Evolutionary conservation across 805 yeast genomes (phyloP).

Genomic region (Tetrapisispora pingtungensis): DNA sequence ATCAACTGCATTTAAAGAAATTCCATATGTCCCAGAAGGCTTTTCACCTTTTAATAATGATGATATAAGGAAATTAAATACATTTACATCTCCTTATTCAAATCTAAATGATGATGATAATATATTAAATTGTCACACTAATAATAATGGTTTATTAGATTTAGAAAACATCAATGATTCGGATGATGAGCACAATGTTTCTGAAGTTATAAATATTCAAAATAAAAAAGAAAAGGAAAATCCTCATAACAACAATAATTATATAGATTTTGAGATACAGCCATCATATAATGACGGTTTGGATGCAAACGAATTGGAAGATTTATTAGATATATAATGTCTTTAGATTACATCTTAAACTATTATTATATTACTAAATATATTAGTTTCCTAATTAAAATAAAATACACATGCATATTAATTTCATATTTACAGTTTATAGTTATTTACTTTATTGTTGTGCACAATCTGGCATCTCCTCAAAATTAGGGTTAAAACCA

Average conservation of each 20-base stretch:
- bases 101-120: not conserved
- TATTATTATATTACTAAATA: too few relatives aligned
- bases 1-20: slow-evolving; percentile 32
- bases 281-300: slow-evolving; percentile 19
- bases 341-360: not conserved
- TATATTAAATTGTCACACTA: slow-evolving; percentile 3
- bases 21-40: slow-evolving; percentile 37
- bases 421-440: too few relatives aligned
- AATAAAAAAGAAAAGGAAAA: not conserved
- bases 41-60: slow-evolving; percentile 32
- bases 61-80: slow-evolving; percentile 22
- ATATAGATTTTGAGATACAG: slow-evolving; percentile 8
- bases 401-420: not conserved
- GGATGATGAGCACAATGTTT: slow-evolving; percentile 10
- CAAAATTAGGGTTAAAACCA: slow-evolving; percentile 1
- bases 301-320: slow-evolving; percentile 16
- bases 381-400: too few relatives aligned
- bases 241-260: not conserved
- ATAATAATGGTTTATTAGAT: slow-evolving; percentile 11
- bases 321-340: slow-evolving; percentile 8
- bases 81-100: slow-evolving; percentile 12
- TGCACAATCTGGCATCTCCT: slow-evolving; percentile 31
- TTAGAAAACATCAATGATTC: slow-evolving; percentile 3
- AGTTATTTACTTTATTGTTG: slow-evolving; percentile 27
- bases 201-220: not conserved